A percentile compares a stretch with the other conserved stretches of the same genome.
phyloP scores from a whole-genome alignment of 805 yeast species.

The Lachancea nothofagi region DNA sequence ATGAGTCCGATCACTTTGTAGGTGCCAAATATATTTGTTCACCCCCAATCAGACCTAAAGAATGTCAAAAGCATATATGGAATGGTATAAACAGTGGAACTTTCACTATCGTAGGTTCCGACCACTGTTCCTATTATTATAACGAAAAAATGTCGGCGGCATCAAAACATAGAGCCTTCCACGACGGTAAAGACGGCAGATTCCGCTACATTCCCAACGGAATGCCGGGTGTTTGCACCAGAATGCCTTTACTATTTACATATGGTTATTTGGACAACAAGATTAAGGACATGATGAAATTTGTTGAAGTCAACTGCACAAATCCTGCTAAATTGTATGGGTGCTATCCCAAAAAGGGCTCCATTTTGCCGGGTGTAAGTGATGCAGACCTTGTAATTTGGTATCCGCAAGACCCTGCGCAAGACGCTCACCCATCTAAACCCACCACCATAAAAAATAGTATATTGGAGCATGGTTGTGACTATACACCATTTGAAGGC shows the following conservation, averaged over 20 bases:
- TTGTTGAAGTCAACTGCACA: slow-evolving; percentile 41
- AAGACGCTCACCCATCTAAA: slow-evolving; percentile 24
- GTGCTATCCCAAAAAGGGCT: slow-evolving; percentile 37
- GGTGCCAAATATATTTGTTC: slow-evolving; percentile 49
- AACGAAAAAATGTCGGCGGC: slow-evolving; percentile 33
- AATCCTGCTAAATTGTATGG: slow-evolving; percentile 46
- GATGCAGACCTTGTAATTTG: slow-evolving; percentile 47
- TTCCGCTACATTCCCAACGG: slow-evolving; percentile 45
- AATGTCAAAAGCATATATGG: slow-evolving; percentile 39
- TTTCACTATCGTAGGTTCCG: slow-evolving; percentile 41
- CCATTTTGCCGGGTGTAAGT: slow-evolving; percentile 38
- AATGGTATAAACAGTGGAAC: slow-evolving; percentile 42
- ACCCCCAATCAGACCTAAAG: slow-evolving; percentile 42
- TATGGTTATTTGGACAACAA: slow-evolving; percentile 40
- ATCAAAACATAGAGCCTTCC: slow-evolving; percentile 41
- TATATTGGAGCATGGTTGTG: slow-evolving; percentile 36
- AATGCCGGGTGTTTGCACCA: slow-evolving; percentile 44
- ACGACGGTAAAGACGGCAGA: slow-evolving; percentile 34
- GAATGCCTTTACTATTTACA: slow-evolving; percentile 40
- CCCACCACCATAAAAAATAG: slow-evolving; percentile 19
- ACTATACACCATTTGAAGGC: slow-evolving; percentile 39
- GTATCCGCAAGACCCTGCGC: slow-evolving; percentile 36
- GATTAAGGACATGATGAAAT: slow-evolving; percentile 36
- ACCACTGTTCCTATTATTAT: slow-evolving; percentile 41
- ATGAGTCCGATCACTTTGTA: slow-evolving; percentile 34